phyloP scores from a whole-genome alignment of 2,329 filamentous ascomycete genomes.

The Neofusicoccum sp. region DNA sequence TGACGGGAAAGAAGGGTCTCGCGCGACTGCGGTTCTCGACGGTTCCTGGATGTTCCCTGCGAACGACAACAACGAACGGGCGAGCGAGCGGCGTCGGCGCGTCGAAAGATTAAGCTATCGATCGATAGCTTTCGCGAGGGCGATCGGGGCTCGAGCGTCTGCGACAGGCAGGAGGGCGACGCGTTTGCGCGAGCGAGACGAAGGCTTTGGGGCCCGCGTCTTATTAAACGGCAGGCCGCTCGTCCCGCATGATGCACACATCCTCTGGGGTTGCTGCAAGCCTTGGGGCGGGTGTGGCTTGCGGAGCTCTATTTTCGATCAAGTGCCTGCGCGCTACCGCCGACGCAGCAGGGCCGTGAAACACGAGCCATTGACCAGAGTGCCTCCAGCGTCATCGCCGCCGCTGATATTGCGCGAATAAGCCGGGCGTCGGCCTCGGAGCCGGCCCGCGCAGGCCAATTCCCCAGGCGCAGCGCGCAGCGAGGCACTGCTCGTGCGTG shows the following conservation, averaged over 20 bases:
- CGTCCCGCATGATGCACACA: slow-evolving; percentile 1
- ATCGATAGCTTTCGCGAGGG: neutral
- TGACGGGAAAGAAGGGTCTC: neutral
- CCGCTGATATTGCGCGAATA: neutral
- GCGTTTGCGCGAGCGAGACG: neutral
- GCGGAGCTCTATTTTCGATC: slow-evolving; percentile 19
- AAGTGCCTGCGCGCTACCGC: neutral
- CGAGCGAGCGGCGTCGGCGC: neutral
- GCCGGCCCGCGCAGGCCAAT: neutral
- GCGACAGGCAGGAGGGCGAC: neutral
- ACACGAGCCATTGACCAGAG: neutral
- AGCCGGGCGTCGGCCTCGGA: slow-evolving; percentile 1
- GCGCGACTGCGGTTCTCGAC: neutral
- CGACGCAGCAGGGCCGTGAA: neutral
- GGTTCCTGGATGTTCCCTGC: neutral
- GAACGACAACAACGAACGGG: neutral
- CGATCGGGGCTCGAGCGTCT: slow-evolving; percentile 1
- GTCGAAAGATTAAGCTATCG: neutral
- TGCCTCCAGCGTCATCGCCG: slow-evolving; percentile 10
- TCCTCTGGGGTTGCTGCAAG: slow-evolving; percentile 12
- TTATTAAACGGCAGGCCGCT: slow-evolving; percentile 12
- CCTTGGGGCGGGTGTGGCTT: slow-evolving; percentile 16
- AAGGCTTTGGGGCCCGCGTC: neutral
- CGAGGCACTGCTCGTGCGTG: neutral
- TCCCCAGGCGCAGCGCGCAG: neutral